Evolutionary conservation across 164 flowering plant species (phyloP), one percentile per base, ranked within the genome.

Genomic region (Annona cherimola): DNA sequence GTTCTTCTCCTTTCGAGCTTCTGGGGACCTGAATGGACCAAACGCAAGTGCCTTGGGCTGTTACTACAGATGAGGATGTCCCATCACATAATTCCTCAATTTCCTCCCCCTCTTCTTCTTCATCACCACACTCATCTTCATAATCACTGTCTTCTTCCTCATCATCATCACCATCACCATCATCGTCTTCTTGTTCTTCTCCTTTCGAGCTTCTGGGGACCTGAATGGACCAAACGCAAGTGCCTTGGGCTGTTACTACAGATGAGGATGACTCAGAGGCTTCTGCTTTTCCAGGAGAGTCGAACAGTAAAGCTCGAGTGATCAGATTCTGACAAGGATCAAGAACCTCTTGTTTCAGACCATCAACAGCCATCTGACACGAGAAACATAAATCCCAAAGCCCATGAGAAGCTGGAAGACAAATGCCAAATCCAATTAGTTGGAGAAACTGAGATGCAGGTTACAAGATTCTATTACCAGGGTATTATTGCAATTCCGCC

Each of bases 241-340:
- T 61, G 8, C 45, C 76, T 42, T 45, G 78, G 66, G 54, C 66
- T 6, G 87, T 82, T 76, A 86, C 19, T 60, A 68, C 87, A 59
- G 92, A 86, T 12, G 66, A 26, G 35, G 91, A 83, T 14, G 83
- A 79, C 40, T 77, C 81, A 50, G 78, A 75, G 18, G 26, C n/a
- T 35, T 85, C 94, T 4, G 87, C 84, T 71, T 90, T 90, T 67
- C 88, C 96, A 5, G 86, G 81, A 74, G 90, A 93, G 75, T 91
- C 93, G 54, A 86, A 74, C 62, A 85, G 78, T 72, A 90, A 76
- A 18, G 93, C 85, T 19, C 90, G 73, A 50, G 89, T 85, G 19
- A 86, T 75, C 68, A 73, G 59, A 69, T 76, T 80, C 78, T 79
- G 81, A 20, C 77, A 75, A 26, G 82, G 79, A 26, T 85, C 88